Percentiles rank a stretch among this genome's conserved stretches.
These are phyloP conservation scores for Cymodocea nodosa DNA, from an alignment of 116 monocot species.

Conservation along the genomic window DNA sequence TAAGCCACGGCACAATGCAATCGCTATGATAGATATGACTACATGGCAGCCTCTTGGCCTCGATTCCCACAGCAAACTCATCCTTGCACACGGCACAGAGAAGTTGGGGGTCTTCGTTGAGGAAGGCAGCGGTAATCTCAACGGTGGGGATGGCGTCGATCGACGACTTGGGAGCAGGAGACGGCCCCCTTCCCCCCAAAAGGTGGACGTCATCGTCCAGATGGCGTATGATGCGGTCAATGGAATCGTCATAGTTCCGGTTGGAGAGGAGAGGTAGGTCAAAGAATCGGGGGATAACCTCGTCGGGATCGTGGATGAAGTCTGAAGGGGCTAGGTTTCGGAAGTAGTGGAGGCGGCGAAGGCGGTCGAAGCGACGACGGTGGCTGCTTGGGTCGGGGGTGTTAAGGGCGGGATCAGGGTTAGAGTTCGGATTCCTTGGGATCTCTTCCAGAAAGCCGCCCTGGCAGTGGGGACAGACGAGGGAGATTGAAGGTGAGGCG, in stretches of 20 bases:
- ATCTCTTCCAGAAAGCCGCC: conserved; percentile 27
- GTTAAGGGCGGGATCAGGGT: neutral
- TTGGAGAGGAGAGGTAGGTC: neutral
- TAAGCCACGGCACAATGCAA: conserved; percentile 47
- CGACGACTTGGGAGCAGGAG: conserved; percentile 13
- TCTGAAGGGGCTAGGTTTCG: neutral
- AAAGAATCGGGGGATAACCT: neutral
- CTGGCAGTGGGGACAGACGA: conserved; percentile 33
- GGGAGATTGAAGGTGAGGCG: conserved; percentile 5
- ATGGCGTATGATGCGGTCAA: conserved; percentile 9
- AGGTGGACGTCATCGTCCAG: neutral
- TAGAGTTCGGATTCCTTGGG: neutral
- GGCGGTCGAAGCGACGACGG: neutral
- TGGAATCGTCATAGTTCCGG: conserved; percentile 4
- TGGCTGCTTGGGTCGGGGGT: neutral
- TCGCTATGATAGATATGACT: conserved; percentile 42
- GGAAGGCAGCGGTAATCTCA: conserved; percentile 15
- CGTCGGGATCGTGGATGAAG: neutral
- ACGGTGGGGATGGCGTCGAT: conserved; percentile 34
- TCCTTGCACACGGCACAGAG: conserved; percentile 47
- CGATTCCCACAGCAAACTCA: conserved; percentile 17
- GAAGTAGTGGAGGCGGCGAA: neutral
- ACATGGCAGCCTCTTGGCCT: conserved; percentile 27
- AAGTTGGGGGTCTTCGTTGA: conserved; percentile 13
- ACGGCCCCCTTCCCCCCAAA: neutral